Conservation (phyloP, 352 stramenopile species). For the Pythium aphanidermatum region DNA sequence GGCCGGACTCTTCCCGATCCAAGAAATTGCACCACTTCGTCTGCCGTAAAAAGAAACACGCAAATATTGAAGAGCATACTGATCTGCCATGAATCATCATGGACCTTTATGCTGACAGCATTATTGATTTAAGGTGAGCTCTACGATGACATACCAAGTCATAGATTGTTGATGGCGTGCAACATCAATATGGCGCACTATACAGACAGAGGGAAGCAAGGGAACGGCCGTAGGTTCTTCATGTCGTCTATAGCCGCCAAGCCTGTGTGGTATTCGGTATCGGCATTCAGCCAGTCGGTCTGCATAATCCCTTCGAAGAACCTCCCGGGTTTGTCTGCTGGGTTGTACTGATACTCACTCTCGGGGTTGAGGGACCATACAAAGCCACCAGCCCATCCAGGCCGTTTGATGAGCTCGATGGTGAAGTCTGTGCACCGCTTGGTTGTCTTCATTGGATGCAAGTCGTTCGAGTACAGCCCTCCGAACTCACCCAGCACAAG, state of each 20-base stretch:
- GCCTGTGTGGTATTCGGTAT: conserved; percentile 34
- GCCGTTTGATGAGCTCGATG: conserved; percentile 47
- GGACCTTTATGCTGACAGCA: no score
- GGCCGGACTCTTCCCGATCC: conserved; percentile 2
- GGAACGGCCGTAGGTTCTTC: conserved; percentile 37
- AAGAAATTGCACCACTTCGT: not conserved
- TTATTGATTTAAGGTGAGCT: no score
- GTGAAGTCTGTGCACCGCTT: conserved; percentile 51
- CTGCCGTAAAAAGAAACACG: not conserved
- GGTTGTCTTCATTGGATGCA: conserved; percentile 50
- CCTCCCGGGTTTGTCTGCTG: conserved; percentile 24
- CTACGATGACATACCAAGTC: no score
- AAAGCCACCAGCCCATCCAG: conserved; percentile 51
- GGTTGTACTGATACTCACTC: conserved; percentile 62
- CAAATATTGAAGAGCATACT: no score
- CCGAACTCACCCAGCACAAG: conserved; percentile 65
- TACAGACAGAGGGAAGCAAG: conserved; percentile 58
- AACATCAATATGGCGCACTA: no score
- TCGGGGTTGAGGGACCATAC: conserved; percentile 74
- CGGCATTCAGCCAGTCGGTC: conserved; percentile 53
- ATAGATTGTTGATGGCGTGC: no score
- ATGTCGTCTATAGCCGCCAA: conserved; percentile 47
- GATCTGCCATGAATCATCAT: no score
- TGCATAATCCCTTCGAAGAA: conserved; percentile 48
- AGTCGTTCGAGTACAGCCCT: conserved; percentile 49